Conservation (phyloP, 208 protist species). For the Trypanosoma conorhini region DNA sequence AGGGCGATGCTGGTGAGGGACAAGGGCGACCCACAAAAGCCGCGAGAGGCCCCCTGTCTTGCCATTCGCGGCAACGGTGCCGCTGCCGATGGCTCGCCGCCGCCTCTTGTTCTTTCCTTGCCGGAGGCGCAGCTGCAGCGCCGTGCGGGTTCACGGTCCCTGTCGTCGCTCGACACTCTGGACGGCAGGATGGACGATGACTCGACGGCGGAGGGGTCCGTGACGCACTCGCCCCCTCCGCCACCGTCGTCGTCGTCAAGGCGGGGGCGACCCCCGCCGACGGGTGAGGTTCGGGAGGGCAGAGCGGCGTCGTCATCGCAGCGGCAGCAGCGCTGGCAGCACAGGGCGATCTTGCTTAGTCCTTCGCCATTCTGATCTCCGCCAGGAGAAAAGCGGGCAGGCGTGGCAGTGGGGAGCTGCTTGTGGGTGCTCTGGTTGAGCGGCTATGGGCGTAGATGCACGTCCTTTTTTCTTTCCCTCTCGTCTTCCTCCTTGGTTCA, state of each 20-base stretch:
- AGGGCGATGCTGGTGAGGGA: background rate
- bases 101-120: background rate
- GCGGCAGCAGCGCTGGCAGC: background rate
- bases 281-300: background rate
- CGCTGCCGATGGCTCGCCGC: background rate
- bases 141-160: background rate
- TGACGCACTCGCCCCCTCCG: constrained; percentile 4
- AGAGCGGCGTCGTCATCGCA: background rate
- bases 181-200: background rate
- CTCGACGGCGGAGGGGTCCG: background rate
- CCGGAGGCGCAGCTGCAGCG: background rate
- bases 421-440: constrained; percentile 34
- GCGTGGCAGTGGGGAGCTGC: background rate
- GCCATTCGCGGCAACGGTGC: background rate
- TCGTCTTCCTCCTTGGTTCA: background rate
- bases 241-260: background rate
- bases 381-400: background rate
- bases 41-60: background rate
- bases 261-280: background rate
- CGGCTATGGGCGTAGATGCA: constrained; percentile 3
- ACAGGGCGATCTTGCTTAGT: background rate
- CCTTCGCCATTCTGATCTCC: constrained; percentile 4
- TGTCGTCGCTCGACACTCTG: background rate
- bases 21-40: background rate
- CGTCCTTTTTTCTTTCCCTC: background rate